Evolutionary conservation across 139 green algal genomes (phyloP).

Genomic region (Micromonas commoda): DNA sequence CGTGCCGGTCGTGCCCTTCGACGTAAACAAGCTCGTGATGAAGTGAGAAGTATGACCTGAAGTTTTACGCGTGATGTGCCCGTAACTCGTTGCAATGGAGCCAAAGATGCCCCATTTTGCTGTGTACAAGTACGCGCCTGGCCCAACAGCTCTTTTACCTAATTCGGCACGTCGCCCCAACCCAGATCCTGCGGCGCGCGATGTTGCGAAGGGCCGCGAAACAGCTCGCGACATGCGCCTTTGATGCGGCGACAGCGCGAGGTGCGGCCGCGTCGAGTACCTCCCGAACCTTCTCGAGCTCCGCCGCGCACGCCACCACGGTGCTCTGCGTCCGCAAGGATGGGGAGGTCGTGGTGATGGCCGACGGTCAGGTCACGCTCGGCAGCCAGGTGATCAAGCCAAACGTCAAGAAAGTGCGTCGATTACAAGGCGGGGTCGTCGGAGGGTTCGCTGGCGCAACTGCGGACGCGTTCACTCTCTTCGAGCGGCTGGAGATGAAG

Average conservation of each 20-base stretch:
- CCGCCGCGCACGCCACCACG: conserved; percentile 50
- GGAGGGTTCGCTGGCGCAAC: conserved; percentile 78
- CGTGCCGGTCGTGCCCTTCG: not conserved
- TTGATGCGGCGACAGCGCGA: too few relatives aligned
- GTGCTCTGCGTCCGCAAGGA: conserved; percentile 73
- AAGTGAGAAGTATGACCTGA: too few relatives aligned
- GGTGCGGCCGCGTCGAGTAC: not conserved
- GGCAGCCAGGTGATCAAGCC: conserved; percentile 72
- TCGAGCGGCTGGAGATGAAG: conserved; percentile 78
- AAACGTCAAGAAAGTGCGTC: conserved; percentile 76
- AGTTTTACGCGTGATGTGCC: too few relatives aligned
- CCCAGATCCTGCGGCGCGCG: too few relatives aligned
- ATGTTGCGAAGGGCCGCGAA: not conserved
- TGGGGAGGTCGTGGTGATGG: conserved; percentile 72
- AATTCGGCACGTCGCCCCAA: too few relatives aligned
- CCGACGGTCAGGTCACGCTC: conserved; percentile 79
- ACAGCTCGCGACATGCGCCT: not conserved
- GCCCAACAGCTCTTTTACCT: too few relatives aligned
- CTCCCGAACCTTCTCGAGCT: not conserved
- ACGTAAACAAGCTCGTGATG: not conserved
- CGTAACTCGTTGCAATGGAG: too few relatives aligned
- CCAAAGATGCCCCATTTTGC: too few relatives aligned
- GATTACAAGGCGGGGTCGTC: conserved; percentile 57
- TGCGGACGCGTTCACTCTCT: conserved; percentile 82
- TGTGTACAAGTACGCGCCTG: too few relatives aligned